A percentile compares a stretch with the other conserved stretches of the same genome.
Conservation (phyloP, 129 eudicot genomes). For the Arctium minus region DNA sequence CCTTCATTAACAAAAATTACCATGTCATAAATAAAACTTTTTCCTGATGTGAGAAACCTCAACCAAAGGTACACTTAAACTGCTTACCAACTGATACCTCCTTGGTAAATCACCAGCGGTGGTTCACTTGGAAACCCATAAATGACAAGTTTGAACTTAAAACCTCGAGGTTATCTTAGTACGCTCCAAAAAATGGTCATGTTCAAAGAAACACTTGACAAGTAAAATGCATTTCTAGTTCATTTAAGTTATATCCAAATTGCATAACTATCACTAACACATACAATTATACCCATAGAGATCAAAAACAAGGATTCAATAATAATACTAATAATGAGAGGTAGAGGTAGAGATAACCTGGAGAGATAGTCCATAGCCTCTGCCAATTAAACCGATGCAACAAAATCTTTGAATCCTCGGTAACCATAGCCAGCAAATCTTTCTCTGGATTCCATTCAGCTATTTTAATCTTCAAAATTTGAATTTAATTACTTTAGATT, state of each 20-base stretch:
- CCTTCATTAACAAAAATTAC: background rate
- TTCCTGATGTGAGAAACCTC: no score
- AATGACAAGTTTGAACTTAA: background rate
- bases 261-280: background rate
- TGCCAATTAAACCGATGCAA: conserved; percentile 98
- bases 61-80: no score
- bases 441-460: conserved; percentile 99
- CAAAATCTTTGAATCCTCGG: conserved; percentile 84
- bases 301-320: background rate
- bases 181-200: background rate
- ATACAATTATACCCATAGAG: background rate
- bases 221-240: background rate
- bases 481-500: background rate
- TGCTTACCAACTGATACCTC: no score
- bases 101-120: no score
- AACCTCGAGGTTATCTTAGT: background rate
- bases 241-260: background rate
- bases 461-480: conserved; percentile 54
- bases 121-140: no score
- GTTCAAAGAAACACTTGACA: background rate
- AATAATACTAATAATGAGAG: background rate
- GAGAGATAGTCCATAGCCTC: conserved; percentile 86
- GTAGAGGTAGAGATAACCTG: conserved; percentile 37
- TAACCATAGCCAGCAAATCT: conserved; percentile 93
- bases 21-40: no score